Evolutionary conservation across 2,329 filamentous ascomycete species (phyloP), one percentile per base, ranked within the genome.

Genomic region (Colletotrichum siamense): DNA sequence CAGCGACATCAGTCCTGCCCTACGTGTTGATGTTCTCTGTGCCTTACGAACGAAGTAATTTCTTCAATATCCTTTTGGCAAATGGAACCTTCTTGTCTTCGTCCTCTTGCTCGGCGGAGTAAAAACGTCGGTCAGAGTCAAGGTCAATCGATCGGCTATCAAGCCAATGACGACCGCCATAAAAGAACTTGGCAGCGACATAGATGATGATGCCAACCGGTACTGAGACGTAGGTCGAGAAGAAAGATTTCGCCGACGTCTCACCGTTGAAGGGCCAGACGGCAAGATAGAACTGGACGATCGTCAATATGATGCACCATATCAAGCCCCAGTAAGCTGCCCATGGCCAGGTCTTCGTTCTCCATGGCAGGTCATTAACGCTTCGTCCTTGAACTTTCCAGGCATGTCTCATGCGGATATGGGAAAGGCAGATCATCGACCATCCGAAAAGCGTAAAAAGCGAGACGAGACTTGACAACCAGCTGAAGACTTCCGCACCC

Each of bases 231-330:
- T 87, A 89, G 71, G 84, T 88, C 2, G 87, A 84, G 77, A 89
- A 89, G 83, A 89, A 89, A 64, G 78, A 82, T 76, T 83, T 79
- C 0, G 85, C 87, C 18, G 65, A 52, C 2, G 82, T 77, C 2
- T 74, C 62, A 1, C 79, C 82, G 1, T 78, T 81, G 4, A 89
- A 81, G 0, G 88, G 88, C 83, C 85, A 89, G 4, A 89, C 81
- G 6, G 84, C 81, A 2, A 89, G 84, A 77, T 89, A 89, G 78
- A 89, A 89, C 72, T 89, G 84, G 6, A 85, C 83, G 49, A 87
- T 81, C 73, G 88, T 84, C 30, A 89, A 83, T 15, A 88, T 71
- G 55, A 87, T 81, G 75, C 86, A 89, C 84, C 85, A 87, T 49
- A 77, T 76, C 24, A 88, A 81, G 1, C 85, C 87, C 84, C 84